Conservation (phyloP, 768 basidiomycete species). For the Lyophyllum decastes region DNA sequence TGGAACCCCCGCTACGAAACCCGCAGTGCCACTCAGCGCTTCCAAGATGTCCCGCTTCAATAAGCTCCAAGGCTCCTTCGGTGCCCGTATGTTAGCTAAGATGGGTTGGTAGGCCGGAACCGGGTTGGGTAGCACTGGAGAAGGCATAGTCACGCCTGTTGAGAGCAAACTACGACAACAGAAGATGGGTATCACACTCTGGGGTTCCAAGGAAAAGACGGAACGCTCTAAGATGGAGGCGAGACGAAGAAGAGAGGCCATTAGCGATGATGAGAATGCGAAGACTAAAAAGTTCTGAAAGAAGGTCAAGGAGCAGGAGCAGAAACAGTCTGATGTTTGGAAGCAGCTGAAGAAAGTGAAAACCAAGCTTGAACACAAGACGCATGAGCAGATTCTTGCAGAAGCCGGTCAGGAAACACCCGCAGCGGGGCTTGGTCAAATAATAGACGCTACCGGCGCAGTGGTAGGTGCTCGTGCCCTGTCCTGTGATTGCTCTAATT, state of each 20-base stretch:
- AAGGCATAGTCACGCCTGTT: conserved; percentile 87
- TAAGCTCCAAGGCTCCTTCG: conserved; percentile 75
- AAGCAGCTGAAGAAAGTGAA: conserved; percentile 85
- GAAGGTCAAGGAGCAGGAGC: conserved; percentile 53
- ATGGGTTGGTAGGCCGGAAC: conserved; percentile 92
- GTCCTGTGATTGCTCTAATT: neutral
- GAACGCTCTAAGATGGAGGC: conserved; percentile 84
- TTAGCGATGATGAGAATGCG: conserved; percentile 73
- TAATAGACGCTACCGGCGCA: conserved; percentile 94
- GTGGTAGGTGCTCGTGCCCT: conserved; percentile 53
- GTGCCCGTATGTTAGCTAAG: conserved; percentile 88
- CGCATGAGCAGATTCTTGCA: conserved; percentile 93
- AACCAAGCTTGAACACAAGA: conserved; percentile 88
- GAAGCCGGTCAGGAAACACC: conserved; percentile 72
- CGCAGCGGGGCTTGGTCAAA: conserved; percentile 69
- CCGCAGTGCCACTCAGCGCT: conserved; percentile 55
- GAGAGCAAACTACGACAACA: conserved; percentile 84
- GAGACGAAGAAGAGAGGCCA: conserved; percentile 65
- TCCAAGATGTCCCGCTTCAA: conserved; percentile 80
- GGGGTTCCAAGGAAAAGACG: conserved; percentile 87
- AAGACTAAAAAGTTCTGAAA: conserved; percentile 50
- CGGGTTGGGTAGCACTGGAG: conserved; percentile 73
- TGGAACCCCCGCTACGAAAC: conserved; percentile 44
- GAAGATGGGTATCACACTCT: conserved; percentile 85
- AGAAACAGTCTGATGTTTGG: conserved; percentile 79